These are phyloP conservation scores for Albifimbria verrucaria DNA, from an alignment of 2,329 filamentous ascomycete genomes.

Conservation along the genomic window DNA sequence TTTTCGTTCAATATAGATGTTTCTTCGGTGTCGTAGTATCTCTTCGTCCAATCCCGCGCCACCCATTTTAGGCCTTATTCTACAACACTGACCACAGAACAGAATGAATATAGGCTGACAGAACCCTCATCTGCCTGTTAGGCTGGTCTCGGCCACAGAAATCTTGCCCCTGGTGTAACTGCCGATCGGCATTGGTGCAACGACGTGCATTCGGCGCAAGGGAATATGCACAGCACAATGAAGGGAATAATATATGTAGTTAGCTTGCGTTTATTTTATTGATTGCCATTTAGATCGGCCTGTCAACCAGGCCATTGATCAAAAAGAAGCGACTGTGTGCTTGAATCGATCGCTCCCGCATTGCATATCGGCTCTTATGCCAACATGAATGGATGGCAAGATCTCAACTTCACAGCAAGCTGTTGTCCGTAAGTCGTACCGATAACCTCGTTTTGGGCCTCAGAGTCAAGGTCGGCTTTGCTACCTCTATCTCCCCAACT, in stretches of 20 bases:
- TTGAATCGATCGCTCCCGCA: neutral
- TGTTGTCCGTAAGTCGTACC: slow-evolving; percentile 8
- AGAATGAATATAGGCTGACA: neutral
- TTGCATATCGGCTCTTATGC: neutral
- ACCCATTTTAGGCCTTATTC: neutral
- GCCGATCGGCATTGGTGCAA: neutral
- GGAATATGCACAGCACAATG: neutral
- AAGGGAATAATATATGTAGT: neutral
- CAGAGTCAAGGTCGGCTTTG: slow-evolving; percentile 20
- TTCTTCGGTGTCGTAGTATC: neutral
- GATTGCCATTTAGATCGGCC: neutral
- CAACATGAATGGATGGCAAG: neutral
- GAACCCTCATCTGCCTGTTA: neutral
- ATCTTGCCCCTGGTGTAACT: neutral
- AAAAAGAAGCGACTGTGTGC: neutral
- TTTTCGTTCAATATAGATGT: neutral
- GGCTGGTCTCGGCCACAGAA: neutral
- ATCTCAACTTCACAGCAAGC: neutral
- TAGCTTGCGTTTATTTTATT: neutral
- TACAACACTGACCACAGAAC: neutral
- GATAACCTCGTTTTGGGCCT: slow-evolving; percentile 22
- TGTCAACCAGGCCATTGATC: neutral
- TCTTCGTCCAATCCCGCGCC: neutral
- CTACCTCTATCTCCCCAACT: slow-evolving; percentile 17
- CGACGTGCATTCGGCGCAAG: neutral